Percentiles rank a stretch among this genome's conserved stretches.
These are phyloP conservation scores for Aureobasidium zeae DNA, from an alignment of 2,329 filamentous ascomycete genomes.

Conservation along the genomic window DNA sequence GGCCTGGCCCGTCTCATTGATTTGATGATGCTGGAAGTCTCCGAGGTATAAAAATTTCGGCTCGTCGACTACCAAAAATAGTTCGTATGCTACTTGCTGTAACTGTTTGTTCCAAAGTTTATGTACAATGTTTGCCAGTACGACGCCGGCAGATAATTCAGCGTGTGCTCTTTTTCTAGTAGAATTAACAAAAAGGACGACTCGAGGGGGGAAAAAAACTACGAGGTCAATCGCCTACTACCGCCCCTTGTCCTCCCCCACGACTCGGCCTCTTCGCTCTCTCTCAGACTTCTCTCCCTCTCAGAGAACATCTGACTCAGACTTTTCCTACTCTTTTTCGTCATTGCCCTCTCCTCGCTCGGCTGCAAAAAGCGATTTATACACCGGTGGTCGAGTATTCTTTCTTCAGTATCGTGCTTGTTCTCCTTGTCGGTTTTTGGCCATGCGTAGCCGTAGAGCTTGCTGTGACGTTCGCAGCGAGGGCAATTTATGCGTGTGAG, in stretches of 20 bases:
- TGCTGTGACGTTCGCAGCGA: constrained; percentile 88
- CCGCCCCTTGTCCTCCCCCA: constrained; percentile 17
- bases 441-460: constrained; percentile 91
- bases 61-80: too few species aligned
- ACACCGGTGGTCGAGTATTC: constrained; percentile 73
- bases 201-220: too few species aligned
- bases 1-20: too few species aligned
- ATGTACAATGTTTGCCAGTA: too few species aligned
- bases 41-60: too few species aligned
- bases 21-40: too few species aligned
- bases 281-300: constrained; percentile 22
- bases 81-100: too few species aligned
- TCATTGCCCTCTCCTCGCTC: constrained; percentile 27
- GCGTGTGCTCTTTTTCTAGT: too few species aligned
- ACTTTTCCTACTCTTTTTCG: constrained; percentile 28
- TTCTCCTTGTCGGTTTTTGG: constrained; percentile 84
- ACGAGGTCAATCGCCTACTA: constrained; percentile 16
- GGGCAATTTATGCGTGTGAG: constrained; percentile 78
- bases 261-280: constrained; percentile 19
- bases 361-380: constrained; percentile 74
- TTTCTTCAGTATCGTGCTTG: constrained; percentile 57
- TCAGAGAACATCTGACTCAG: constrained; percentile 24
- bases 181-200: too few species aligned
- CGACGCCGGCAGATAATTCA: too few species aligned
- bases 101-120: too few species aligned